These are phyloP conservation scores for Ophiocytium majus DNA, from an alignment of 352 stramenopile genomes.

Conservation along the genomic window DNA sequence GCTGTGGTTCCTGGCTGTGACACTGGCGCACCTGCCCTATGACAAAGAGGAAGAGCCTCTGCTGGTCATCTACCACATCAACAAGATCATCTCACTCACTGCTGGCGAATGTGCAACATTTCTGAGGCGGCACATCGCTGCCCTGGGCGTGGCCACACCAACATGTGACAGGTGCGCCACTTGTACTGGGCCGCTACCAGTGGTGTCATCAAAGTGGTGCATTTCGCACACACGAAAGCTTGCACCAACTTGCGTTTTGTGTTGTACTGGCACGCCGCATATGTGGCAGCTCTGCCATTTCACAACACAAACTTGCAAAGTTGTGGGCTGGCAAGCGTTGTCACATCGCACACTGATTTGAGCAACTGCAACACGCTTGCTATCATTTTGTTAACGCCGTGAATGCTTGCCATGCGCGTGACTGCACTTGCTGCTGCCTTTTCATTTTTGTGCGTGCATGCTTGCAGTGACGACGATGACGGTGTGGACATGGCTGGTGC, in stretches of 20 bases:
- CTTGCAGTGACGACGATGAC: background rate
- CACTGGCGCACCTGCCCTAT: conserved; percentile 41
- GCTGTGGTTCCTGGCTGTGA: conserved; percentile 40
- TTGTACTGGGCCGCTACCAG: no score
- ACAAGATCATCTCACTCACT: conserved; percentile 27
- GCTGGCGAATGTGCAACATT: background rate
- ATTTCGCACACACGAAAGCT: no score
- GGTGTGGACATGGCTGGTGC: background rate
- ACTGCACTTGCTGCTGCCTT: background rate
- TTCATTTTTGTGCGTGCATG: no score
- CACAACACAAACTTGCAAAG: no score
- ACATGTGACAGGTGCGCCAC: background rate
- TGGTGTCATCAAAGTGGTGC: no score
- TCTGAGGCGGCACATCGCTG: background rate
- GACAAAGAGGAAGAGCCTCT: conserved; percentile 49
- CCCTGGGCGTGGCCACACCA: conserved; percentile 7
- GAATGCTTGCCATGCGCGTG: background rate
- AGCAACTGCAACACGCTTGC: no score
- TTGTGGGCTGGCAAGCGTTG: no score
- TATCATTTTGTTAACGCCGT: background rate
- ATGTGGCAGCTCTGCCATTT: no score
- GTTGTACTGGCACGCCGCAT: no score
- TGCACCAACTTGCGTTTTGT: no score
- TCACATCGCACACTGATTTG: no score
- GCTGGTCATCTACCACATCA: conserved; percentile 44